Conservation (phyloP, 805 yeast species). For the Zygosaccharomyces bailii region DNA sequence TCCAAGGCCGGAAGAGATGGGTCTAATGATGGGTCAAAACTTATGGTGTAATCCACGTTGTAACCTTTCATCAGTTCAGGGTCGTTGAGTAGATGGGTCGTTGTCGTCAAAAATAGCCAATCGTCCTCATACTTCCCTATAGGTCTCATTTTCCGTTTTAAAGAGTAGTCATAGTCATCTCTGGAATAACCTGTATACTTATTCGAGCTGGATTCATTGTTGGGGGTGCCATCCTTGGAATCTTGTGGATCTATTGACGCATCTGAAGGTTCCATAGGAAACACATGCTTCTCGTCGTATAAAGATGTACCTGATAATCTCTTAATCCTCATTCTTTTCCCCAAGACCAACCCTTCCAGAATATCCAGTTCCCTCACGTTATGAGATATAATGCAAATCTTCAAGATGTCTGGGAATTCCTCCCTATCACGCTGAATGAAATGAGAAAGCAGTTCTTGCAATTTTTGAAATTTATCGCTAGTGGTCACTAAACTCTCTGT, state of each 20-base stretch:
- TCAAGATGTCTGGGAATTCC: conserved; percentile 17
- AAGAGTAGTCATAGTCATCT: conserved; percentile 30
- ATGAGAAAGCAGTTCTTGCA: conserved; percentile 44
- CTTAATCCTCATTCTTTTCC: conserved; percentile 60
- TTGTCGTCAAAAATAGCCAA: conserved; percentile 43
- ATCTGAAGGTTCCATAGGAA: conserved; percentile 3
- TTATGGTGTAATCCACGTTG: conserved; percentile 43
- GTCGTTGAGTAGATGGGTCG: conserved; percentile 42
- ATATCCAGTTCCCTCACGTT: conserved; percentile 69
- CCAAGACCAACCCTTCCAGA: conserved; percentile 74
- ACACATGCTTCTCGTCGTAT: conserved; percentile 38
- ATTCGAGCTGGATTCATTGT: conserved; percentile 13
- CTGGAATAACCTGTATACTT: conserved; percentile 23
- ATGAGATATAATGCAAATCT: conserved; percentile 49
- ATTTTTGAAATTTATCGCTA: conserved; percentile 57
- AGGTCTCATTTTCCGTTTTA: conserved; percentile 14
- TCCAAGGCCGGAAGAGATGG: conserved; percentile 33
- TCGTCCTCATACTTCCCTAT: conserved; percentile 25
- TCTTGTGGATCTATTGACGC: conserved; percentile 7
- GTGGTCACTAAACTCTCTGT: conserved; percentile 50
- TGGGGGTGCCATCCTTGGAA: conserved; percentile 14
- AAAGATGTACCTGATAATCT: conserved; percentile 66
- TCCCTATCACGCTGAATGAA: conserved; percentile 21
- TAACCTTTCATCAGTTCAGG: conserved; percentile 34
- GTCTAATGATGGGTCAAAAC: conserved; percentile 46